Evolutionary conservation across 1,284 basidiomycete species (phyloP).

Genomic region (Trametes pubescens): DNA sequence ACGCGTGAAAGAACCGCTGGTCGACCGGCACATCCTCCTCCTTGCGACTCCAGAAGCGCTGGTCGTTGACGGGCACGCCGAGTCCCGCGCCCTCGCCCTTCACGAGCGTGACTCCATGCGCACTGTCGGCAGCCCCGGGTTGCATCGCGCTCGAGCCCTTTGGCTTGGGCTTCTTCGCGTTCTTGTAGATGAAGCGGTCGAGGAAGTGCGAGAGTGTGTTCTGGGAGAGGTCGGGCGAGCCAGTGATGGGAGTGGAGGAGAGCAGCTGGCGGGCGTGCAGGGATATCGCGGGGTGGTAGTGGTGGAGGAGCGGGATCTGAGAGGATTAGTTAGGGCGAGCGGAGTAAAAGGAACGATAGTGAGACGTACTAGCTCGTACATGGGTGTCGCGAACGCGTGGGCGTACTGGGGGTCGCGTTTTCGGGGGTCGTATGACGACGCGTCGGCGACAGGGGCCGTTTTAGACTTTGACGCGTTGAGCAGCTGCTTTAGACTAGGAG

Average conservation of each 20-base stretch:
- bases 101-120: conserved; percentile 72
- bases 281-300: conserved; percentile 93
- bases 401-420: conserved; percentile 95
- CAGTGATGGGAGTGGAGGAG: conserved; percentile 73
- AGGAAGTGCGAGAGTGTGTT: conserved; percentile 84
- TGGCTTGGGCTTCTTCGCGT: conserved; percentile 85
- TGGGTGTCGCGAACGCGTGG: conserved; percentile 80
- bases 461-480: conserved; percentile 54
- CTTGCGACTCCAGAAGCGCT: conserved; percentile 79
- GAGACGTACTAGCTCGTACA: conserved; percentile 87
- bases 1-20: conserved; percentile 80
- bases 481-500: conserved; percentile 76
- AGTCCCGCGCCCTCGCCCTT: conserved; percentile 66
- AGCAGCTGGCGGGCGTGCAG: conserved; percentile 90
- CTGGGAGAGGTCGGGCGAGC: conserved; percentile 88
- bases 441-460: conserved; percentile 48
- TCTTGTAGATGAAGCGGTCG: conserved; percentile 88
- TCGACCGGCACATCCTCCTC: conserved; percentile 87
- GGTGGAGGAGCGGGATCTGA: conserved; percentile 81
- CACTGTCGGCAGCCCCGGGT: conserved; percentile 75
- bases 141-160: conserved; percentile 95
- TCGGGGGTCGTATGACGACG: conserved; percentile 79
- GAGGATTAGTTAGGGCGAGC: background rate
- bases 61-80: conserved; percentile 76
- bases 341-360: background rate